A percentile compares a stretch with the other conserved stretches of the same genome.
Conservation (phyloP, 2,329 filamentous ascomycete genomes). For the Xylaria sp. region DNA sequence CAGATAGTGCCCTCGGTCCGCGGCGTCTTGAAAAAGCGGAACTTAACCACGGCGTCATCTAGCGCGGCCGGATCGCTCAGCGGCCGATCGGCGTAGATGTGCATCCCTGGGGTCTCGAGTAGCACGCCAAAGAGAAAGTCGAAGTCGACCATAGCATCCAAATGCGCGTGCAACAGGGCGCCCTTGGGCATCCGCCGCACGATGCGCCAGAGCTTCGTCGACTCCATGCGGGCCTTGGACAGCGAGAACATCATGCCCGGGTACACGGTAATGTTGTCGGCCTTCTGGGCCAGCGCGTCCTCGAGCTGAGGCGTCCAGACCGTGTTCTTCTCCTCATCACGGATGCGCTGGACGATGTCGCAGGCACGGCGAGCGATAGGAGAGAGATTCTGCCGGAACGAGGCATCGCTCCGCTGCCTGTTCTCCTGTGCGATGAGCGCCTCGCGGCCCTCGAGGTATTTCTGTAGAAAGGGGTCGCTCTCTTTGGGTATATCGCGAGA, state of each 20-base stretch:
- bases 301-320: slow-evolving; percentile 82
- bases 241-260: slow-evolving; percentile 95
- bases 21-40: slow-evolving; percentile 66
- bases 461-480: slow-evolving; percentile 80
- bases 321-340: slow-evolving; percentile 77
- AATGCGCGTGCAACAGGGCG: slow-evolving; percentile 83
- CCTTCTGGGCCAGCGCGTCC: slow-evolving; percentile 71
- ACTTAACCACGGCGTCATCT: slow-evolving; percentile 67
- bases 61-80: slow-evolving; percentile 66
- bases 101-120: slow-evolving; percentile 77
- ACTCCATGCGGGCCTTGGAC: slow-evolving; percentile 86
- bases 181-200: slow-evolving; percentile 91
- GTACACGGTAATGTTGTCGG: slow-evolving; percentile 72
- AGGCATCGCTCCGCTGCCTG: slow-evolving; percentile 79
- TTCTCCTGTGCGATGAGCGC: slow-evolving; percentile 84
- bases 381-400: slow-evolving; percentile 79
- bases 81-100: slow-evolving; percentile 70
- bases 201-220: slow-evolving; percentile 86
- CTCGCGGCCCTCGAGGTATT: slow-evolving; percentile 81
- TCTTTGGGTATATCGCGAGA: slow-evolving; percentile 65
- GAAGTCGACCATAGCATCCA: slow-evolving; percentile 91
- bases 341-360: slow-evolving; percentile 81
- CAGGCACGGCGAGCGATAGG: slow-evolving; percentile 82
- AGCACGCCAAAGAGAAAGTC: slow-evolving; percentile 81
- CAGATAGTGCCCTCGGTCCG: slow-evolving; percentile 68